Percentiles rank a stretch among this genome's conserved stretches.
phyloP scores from a whole-genome alignment of 148 eudicot species.

The Persicaria maculosa region DNA sequence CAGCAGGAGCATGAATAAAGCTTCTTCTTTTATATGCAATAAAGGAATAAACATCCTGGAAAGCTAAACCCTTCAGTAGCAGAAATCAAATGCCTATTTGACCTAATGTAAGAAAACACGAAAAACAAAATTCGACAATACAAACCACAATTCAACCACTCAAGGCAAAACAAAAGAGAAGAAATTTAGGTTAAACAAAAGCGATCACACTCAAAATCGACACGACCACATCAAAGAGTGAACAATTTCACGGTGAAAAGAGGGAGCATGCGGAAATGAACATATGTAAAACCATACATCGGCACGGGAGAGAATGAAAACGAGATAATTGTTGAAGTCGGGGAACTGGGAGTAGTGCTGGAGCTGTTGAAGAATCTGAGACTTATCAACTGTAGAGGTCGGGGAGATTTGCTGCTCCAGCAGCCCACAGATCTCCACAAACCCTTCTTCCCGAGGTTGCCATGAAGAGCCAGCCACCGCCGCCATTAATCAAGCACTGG shows the following conservation, averaged over 20 bases:
- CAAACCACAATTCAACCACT: background rate
- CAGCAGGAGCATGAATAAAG: background rate
- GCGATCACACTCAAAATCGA: background rate
- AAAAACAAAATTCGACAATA: background rate
- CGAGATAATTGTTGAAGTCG: slow-evolving; percentile 92
- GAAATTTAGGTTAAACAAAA: background rate
- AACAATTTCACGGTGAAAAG: background rate
- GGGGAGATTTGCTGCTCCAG: slow-evolving; percentile 89
- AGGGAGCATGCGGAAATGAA: background rate
- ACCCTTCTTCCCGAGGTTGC: slow-evolving; percentile 92
- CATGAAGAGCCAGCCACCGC: slow-evolving; percentile 39
- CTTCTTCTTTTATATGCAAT: background rate
- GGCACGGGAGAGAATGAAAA: slow-evolving; percentile 75
- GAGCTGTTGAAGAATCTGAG: slow-evolving; percentile 77
- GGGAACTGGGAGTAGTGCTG: slow-evolving; percentile 85
- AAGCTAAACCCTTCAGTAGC: background rate
- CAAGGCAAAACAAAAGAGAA: background rate
- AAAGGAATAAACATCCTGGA: background rate
- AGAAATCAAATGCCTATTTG: background rate
- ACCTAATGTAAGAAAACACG: slow-evolving; percentile 4
- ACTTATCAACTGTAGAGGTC: slow-evolving; percentile 48
- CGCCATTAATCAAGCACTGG: slow-evolving; percentile 8
- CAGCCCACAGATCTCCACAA: slow-evolving; percentile 72
- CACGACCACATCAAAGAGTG: background rate
- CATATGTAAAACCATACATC: slow-evolving; percentile 35